A percentile compares a stretch with the other conserved stretches of the same genome.
Evolutionary conservation across 345 rosid genomes (phyloP).

Genomic region (Cardamine chenopodiifolia): DNA sequence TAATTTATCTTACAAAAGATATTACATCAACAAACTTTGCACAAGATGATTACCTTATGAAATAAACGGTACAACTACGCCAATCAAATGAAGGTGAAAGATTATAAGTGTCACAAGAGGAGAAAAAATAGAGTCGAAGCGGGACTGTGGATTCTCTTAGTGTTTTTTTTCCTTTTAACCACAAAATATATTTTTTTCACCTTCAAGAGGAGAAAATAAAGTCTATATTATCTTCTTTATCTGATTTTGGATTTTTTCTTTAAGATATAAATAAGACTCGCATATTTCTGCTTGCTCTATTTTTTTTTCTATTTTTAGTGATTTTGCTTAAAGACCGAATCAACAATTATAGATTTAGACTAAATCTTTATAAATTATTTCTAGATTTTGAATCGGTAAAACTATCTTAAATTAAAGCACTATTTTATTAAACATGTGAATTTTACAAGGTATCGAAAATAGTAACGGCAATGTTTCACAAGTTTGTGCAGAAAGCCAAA

Average conservation of each 20-base stretch:
- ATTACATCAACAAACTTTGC: too few relatives aligned
- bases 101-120: neutral
- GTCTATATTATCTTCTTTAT: neutral
- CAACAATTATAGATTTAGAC: slow-evolving; percentile 8
- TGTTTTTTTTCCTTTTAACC: neutral
- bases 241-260: neutral
- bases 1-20: too few relatives aligned
- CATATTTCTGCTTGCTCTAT: neutral
- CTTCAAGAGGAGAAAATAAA: too few relatives aligned
- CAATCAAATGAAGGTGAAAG: slow-evolving; percentile 10
- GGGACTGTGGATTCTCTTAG: neutral
- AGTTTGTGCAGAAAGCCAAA: neutral
- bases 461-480: neutral
- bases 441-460: neutral
- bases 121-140: neutral
- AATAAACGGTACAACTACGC: neutral
- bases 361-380: neutral
- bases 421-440: neutral
- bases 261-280: neutral
- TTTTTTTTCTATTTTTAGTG: slow-evolving; percentile 2
- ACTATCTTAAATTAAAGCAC: neutral
- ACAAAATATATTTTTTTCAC: too few relatives aligned
- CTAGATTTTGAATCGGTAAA: slow-evolving; percentile 22
- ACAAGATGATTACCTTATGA: neutral
- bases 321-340: slow-evolving; percentile 4